These are phyloP conservation scores for Alternaria arbusti DNA, from an alignment of 2,329 filamentous ascomycete genomes.

Conservation along the genomic window DNA sequence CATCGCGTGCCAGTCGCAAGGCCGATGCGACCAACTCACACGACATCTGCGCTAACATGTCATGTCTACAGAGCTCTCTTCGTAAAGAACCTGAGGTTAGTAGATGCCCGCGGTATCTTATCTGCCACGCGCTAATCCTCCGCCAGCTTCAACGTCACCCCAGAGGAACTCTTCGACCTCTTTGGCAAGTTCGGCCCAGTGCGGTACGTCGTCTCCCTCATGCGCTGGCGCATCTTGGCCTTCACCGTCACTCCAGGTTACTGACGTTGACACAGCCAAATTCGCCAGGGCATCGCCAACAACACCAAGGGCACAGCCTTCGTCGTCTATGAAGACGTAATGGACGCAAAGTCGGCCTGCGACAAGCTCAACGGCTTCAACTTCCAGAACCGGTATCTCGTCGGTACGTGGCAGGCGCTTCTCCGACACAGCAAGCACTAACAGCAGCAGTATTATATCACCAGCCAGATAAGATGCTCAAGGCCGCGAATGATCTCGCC, in stretches of 20 bases:
- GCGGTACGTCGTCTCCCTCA: constrained; percentile 66
- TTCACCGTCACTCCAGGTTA: background rate
- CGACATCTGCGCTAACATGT: constrained; percentile 42
- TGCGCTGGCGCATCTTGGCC: constrained; percentile 5
- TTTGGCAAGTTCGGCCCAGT: constrained; percentile 98
- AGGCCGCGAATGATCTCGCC: constrained; percentile 91
- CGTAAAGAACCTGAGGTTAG: constrained; percentile 97
- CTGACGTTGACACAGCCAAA: constrained; percentile 71
- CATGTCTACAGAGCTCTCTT: constrained; percentile 82
- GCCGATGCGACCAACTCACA: constrained; percentile 30
- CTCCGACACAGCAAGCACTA: constrained; percentile 6
- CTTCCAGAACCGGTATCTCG: constrained; percentile 98
- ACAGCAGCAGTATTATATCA: constrained; percentile 69
- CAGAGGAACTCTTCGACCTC: constrained; percentile 97
- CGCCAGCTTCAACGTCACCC: constrained; percentile 93
- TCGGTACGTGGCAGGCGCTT: constrained; percentile 67
- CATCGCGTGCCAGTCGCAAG: constrained; percentile 21
- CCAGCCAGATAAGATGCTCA: constrained; percentile 79
- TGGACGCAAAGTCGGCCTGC: constrained; percentile 98
- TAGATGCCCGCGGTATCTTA: background rate
- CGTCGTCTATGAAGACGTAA: constrained; percentile 99
- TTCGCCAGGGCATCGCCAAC: constrained; percentile 95
- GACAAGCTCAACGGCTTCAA: constrained; percentile 99
- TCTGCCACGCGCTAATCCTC: constrained; percentile 18
- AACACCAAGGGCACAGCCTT: constrained; percentile 99